These are phyloP conservation scores for Carex arenaria DNA, from an alignment of 202 grass and related monocot species.

Conservation along the genomic window DNA sequence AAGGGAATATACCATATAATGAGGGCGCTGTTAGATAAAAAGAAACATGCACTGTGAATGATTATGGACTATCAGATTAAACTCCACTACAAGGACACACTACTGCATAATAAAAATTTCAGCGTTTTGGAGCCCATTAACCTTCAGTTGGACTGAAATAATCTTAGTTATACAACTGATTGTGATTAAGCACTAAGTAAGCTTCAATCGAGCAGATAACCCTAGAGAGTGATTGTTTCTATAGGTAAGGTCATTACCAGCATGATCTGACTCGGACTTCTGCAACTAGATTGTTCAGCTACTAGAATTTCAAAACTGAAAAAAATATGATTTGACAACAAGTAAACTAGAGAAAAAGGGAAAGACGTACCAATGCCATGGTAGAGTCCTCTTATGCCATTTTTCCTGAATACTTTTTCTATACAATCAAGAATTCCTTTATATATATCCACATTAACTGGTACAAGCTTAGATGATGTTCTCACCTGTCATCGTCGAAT, in stretches of 20 bases:
- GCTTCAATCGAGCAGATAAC: not conserved
- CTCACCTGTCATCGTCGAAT: constrained; percentile 41
- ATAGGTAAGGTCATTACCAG: not conserved
- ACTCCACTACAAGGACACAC: not conserved
- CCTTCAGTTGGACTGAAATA: not conserved
- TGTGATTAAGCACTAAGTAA: not conserved
- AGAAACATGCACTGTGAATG: constrained; percentile 13
- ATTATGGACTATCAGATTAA: not conserved
- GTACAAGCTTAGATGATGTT: constrained; percentile 34
- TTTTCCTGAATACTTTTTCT: constrained; percentile 67
- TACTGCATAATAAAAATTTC: not conserved
- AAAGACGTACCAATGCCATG: constrained; percentile 66
- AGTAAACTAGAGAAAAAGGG: constrained; percentile 4
- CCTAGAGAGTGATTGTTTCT: not conserved
- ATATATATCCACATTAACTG: constrained; percentile 49
- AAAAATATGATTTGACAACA: not conserved
- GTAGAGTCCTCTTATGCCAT: constrained; percentile 85
- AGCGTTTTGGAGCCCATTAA: not conserved
- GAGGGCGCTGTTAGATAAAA: constrained; percentile 64
- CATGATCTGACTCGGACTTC: not conserved
- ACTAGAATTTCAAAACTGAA: constrained; percentile 1
- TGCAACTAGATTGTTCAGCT: not conserved
- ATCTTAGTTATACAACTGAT: not conserved
- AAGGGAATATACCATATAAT: constrained; percentile 95
- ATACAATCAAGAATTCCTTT: constrained; percentile 86